These are phyloP conservation scores for Excoecaria agallocha DNA, from an alignment of 345 rosid species.

Conservation along the genomic window DNA sequence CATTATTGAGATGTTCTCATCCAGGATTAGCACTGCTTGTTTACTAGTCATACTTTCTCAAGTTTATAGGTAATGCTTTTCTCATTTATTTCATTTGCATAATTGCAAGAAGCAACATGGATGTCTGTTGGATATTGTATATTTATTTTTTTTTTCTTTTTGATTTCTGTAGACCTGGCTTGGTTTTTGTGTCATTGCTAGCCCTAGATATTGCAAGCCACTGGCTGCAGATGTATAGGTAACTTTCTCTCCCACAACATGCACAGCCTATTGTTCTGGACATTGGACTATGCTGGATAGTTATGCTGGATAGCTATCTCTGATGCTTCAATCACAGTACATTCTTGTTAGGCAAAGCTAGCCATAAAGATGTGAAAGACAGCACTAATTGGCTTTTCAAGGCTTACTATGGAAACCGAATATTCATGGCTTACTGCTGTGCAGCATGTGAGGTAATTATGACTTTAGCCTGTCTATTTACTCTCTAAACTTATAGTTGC, in stretches of 20 bases:
- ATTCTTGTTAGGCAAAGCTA: constrained; percentile 77
- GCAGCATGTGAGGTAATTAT: constrained; percentile 85
- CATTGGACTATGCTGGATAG: neutral
- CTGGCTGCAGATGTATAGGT: constrained; percentile 98
- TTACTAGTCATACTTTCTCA: constrained; percentile 85
- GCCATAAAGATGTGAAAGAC: constrained; percentile 94
- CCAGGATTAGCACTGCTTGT: constrained; percentile 96
- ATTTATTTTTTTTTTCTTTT: neutral
- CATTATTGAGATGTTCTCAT: constrained; percentile 18
- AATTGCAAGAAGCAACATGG: neutral
- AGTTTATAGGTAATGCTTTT: constrained; percentile 55
- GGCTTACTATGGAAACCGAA: constrained; percentile 86
- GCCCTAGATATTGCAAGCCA: constrained; percentile 91
- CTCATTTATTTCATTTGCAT: constrained; percentile 3
- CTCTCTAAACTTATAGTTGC: neutral
- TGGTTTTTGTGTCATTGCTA: constrained; percentile 73
- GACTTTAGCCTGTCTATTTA: neutral
- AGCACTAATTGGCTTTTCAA: constrained; percentile 89
- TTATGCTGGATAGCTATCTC: no score
- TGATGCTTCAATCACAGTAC: constrained; percentile 59
- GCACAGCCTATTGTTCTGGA: neutral
- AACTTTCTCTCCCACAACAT: constrained; percentile 11
- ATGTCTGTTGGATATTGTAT: neutral
- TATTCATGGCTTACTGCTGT: constrained; percentile 92
- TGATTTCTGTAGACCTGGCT: constrained; percentile 70